A percentile compares a stretch with the other conserved stretches of the same genome.
phyloP scores from a whole-genome alignment of 208 protist genomes.

The Acanthamoeba royreba region DNA sequence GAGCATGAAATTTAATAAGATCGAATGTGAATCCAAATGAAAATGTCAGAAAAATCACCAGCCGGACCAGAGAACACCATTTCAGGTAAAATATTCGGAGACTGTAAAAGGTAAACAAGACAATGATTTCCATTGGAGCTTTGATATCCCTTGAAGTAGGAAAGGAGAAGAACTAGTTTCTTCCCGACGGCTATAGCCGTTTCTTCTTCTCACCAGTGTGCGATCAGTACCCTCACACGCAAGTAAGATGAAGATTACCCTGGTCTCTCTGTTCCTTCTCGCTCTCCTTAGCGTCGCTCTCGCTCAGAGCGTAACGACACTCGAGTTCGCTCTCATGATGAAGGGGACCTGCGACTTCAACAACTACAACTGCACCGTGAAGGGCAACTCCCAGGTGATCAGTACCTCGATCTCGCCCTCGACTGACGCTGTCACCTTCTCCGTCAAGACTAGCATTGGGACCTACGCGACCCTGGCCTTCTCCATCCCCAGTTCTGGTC shows the following conservation, averaged over 20 bases:
- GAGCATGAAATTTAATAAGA: too few relatives aligned
- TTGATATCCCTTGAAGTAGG: too few relatives aligned
- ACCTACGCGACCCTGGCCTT: background rate
- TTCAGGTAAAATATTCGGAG: too few relatives aligned
- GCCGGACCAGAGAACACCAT: too few relatives aligned
- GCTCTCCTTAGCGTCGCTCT: background rate
- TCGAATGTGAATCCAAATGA: too few relatives aligned
- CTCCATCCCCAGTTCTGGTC: background rate
- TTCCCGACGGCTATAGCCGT: too few relatives aligned
- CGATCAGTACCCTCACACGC: too few relatives aligned
- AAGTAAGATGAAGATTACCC: background rate
- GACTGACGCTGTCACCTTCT: background rate
- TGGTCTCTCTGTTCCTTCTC: background rate
- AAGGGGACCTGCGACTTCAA: background rate
- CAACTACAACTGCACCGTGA: background rate
- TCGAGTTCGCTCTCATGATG: background rate
- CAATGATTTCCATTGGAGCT: too few relatives aligned
- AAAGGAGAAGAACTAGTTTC: too few relatives aligned
- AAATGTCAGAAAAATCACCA: too few relatives aligned
- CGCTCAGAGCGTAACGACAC: background rate
- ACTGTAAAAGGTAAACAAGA: too few relatives aligned
- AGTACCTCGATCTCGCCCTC: background rate
- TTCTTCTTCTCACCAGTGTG: too few relatives aligned
- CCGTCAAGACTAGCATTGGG: background rate
- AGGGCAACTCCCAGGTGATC: constrained; percentile 1